Base-by-base conservation (phyloP, 1,139 yeast species). In the Saccharomyces hybrid region DNA sequence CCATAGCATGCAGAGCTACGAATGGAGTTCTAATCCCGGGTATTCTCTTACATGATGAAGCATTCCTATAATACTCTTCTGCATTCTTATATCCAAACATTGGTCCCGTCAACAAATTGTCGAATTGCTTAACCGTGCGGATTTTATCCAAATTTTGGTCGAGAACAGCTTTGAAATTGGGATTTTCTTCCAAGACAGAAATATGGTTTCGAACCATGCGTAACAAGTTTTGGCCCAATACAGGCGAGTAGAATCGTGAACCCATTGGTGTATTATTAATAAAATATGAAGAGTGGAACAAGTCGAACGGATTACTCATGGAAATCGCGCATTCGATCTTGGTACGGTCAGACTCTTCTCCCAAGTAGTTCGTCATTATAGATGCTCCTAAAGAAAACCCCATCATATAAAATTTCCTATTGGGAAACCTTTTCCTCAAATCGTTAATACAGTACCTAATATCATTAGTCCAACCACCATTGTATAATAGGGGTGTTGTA, bases 391-490 rank as follows among this genome's bases (percentile, higher is more conserved):
- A 70, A 1, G 84, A 79, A 58, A 80, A 80, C 2, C 86, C 86
- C 53, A 79, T 71, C 58, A 80, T 66, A 61, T 75, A 81, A 11
- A 82, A 71, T 52, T 75, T 69, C 59, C 80, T 78, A 53, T 78
- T 70, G 3, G 85, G 84, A 75, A 79, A 81, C 55, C 71, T 71
- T 28, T 63, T 61, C 34, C 73, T 67, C 34, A 81, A 69, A 53
- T 76, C 72, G 58, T 78, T 81, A 54, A 82, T 73, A 53, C 80
- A 73, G 65, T 77, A 76, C 51, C 86, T 70, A 53, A 82, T 69
- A 64, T 82, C 86, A 62, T 82, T 82, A 24, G 86, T 82, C 83
- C 85, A 80, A 41, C 81, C 71, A 1, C 83, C 86, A 61, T 80
- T 78, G 67, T 80, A 82, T 48, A 82, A 69, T 61, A 79, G 81